Percentiles rank a stretch among this genome's conserved stretches.
Conservation (phyloP, 441 rosid genomes). For the Flueggea neowawraea region DNA sequence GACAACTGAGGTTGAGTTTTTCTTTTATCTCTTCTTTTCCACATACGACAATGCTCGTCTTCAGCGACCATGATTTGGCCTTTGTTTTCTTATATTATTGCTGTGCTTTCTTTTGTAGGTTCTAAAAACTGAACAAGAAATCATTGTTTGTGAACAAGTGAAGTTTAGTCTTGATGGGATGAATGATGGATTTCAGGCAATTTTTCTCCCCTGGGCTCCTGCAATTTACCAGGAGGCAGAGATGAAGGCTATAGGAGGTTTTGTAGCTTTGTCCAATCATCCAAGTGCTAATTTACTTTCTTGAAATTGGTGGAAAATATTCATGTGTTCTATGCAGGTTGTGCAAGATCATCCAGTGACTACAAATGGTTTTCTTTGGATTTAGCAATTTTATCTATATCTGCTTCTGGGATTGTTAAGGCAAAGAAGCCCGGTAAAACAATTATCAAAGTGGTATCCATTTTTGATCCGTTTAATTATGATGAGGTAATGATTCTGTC, state of each 20-base stretch:
- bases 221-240: slow-evolving; percentile 82
- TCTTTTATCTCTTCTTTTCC: slow-evolving; percentile 7
- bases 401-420: slow-evolving; percentile 78
- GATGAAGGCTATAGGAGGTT: slow-evolving; percentile 84
- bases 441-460: slow-evolving; percentile 72
- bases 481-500: slow-evolving; percentile 63
- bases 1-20: slow-evolving; percentile 55
- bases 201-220: slow-evolving; percentile 93
- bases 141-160: slow-evolving; percentile 79
- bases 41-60: background rate
- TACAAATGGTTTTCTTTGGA: slow-evolving; percentile 96
- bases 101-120: slow-evolving; percentile 41
- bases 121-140: slow-evolving; percentile 73
- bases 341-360: slow-evolving; percentile 77
- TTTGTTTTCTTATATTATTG: slow-evolving; percentile 7
- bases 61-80: background rate
- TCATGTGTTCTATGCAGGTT: slow-evolving; percentile 48
- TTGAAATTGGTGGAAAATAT: slow-evolving; percentile 17
- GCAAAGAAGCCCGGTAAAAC: slow-evolving; percentile 94
- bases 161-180: slow-evolving; percentile 45
- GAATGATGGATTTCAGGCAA: slow-evolving; percentile 31
- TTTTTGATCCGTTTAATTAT: slow-evolving; percentile 73
- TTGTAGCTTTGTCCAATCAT: slow-evolving; percentile 15
- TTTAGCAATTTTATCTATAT: slow-evolving; percentile 49
- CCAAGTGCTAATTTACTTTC: slow-evolving; percentile 10